phyloP scores from a whole-genome alignment of 2,329 filamentous ascomycete genomes.

The Corynespora cassiicola region DNA sequence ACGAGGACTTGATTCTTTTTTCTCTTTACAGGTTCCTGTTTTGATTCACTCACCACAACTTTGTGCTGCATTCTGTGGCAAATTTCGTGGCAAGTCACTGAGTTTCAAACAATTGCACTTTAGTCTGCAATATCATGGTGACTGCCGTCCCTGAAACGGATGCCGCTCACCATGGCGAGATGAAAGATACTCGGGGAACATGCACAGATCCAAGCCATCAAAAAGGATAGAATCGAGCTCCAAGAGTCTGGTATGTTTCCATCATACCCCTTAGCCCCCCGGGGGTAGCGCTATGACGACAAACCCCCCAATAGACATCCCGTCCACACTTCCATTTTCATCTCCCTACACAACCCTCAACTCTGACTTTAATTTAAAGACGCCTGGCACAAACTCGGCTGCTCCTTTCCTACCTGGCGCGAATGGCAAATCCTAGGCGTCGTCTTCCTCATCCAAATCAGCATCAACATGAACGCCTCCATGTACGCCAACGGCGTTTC shows the following conservation, averaged over 20 bases:
- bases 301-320: no score
- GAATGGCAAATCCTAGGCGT: constrained; percentile 57
- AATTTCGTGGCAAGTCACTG: no score
- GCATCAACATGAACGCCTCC: constrained; percentile 62
- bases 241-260: no score
- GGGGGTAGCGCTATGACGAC: no score
- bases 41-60: no score
- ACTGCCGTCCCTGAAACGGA: constrained; percentile 31
- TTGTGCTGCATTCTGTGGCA: no score
- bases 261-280: no score
- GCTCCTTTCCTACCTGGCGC: constrained; percentile 52
- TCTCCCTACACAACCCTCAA: no score
- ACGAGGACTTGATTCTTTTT: not conserved
- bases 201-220: constrained; percentile 27
- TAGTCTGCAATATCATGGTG: constrained; percentile 1
- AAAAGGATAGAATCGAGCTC: constrained; percentile 39
- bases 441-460: constrained; percentile 61
- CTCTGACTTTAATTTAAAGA: no score
- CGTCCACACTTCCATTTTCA: no score
- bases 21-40: not conserved
- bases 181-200: constrained; percentile 17
- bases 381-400: constrained; percentile 52
- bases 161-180: no score
- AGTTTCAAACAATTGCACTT: no score
- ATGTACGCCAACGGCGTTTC: constrained; percentile 57